A percentile compares a stretch with the other conserved stretches of the same genome.
phyloP scores from a whole-genome alignment of 2,329 filamentous ascomycete genomes.

The Cladosporium colombiae region DNA sequence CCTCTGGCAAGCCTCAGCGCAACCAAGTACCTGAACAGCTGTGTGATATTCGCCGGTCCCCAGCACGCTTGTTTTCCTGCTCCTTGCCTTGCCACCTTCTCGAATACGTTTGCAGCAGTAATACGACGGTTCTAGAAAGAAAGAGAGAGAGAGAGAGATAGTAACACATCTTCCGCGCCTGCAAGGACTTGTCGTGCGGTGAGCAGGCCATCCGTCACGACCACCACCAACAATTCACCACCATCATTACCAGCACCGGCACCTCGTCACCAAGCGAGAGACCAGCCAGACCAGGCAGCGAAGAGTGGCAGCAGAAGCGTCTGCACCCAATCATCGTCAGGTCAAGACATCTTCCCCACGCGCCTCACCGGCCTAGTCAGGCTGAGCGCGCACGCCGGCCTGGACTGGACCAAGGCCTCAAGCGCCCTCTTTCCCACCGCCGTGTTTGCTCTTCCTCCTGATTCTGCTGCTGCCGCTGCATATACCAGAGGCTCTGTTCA shows the following conservation, averaged over 20 bases:
- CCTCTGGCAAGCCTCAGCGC: not conserved
- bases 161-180: not conserved
- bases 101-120: not conserved
- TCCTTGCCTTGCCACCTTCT: not conserved
- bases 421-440: conserved; percentile 5
- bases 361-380: conserved; percentile 9
- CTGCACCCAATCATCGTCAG: not conserved
- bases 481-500: not conserved
- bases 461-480: conserved; percentile 2
- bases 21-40: conserved; percentile 10
- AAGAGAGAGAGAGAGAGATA: not conserved
- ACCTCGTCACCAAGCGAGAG: not conserved
- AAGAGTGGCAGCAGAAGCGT: not conserved
- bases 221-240: not conserved
- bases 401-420: conserved; percentile 4
- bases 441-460: conserved; percentile 5
- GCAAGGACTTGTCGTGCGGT: conserved; percentile 7
- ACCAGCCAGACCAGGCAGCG: not conserved
- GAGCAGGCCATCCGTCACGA: not conserved
- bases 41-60: conserved; percentile 7
- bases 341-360: conserved; percentile 4
- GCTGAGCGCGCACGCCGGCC: conserved; percentile 9
- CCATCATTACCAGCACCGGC: not conserved
- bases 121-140: not conserved
- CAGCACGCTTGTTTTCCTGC: not conserved